phyloP scores from a whole-genome alignment of 2,329 filamentous ascomycete genomes.

The Phoma sp. region DNA sequence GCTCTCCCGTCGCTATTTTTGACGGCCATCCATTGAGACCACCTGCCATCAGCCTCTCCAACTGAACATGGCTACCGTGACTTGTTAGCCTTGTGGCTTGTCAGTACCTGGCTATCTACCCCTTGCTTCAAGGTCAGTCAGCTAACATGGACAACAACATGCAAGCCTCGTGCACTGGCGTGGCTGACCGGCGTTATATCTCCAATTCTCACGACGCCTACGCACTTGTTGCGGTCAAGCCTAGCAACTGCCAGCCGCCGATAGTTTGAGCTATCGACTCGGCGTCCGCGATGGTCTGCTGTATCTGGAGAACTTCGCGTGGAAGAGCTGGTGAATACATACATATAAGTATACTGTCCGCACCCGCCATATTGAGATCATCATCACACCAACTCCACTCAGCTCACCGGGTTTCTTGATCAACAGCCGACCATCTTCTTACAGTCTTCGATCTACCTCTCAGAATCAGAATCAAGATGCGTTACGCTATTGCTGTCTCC shows the following conservation, averaged over 20 bases:
- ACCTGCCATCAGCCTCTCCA: neutral
- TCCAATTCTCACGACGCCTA: slow-evolving; percentile 11
- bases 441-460: slow-evolving; percentile 1
- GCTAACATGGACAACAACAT: slow-evolving; percentile 11
- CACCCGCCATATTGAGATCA: slow-evolving; percentile 14
- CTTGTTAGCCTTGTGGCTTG: slow-evolving; percentile 5
- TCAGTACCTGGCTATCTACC: neutral
- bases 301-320: slow-evolving; percentile 2
- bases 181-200: slow-evolving; percentile 15
- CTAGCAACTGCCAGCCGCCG: slow-evolving; percentile 7
- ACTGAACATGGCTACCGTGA: neutral
- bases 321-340: neutral
- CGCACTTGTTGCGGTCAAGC: slow-evolving; percentile 3
- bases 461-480: slow-evolving; percentile 26
- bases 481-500: slow-evolving; percentile 28
- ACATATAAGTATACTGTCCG: slow-evolving; percentile 23
- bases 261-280: slow-evolving; percentile 11
- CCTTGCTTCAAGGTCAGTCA: slow-evolving; percentile 18
- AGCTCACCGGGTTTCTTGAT: slow-evolving; percentile 10
- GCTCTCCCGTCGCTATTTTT: slow-evolving; percentile 28
- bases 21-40: slow-evolving; percentile 9
- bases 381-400: slow-evolving; percentile 16
- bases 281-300: slow-evolving; percentile 16
- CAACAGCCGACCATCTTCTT: slow-evolving; percentile 4
- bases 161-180: slow-evolving; percentile 23